Evolutionary conservation across 768 basidiomycete species (phyloP), one percentile per base, ranked within the genome.

Genomic region (Infundibulicybe gibba): DNA sequence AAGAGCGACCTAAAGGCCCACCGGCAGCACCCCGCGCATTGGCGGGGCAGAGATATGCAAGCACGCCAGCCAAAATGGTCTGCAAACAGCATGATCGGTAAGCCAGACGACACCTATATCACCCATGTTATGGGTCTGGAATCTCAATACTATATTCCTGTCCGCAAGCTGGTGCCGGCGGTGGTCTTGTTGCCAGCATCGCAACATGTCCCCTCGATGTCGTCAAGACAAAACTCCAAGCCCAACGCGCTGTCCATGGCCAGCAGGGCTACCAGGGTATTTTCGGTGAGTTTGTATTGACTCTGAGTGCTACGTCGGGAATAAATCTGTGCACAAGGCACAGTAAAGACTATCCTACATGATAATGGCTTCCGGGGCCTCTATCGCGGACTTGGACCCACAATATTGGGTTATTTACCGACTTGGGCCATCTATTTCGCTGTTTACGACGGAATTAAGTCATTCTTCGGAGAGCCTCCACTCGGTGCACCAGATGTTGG

Each of bases 401-500:
- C 97, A 15, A 79, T 99, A 47, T 77, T 94, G 6, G 97, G 97
- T 12, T 98, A 99, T 69, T 80, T 98, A 34, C 97, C 97, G 16
- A 98, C 95, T 2, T 98, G 94, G 97, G 97, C 94, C 19, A 98
- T 98, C 56, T 98, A 97, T 65, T 98, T 98, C 65, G 84, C 93
- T 16, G 92, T 98, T 19, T 98, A 98, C 68, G 97, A 99, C 69
- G 83, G 88, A 49, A 89, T 97, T 68, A 98, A 98, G 75, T 79
- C 78, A 12, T 69, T 74, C 41, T 88, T 92, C 61, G 90, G 91
- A 16, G 82, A 83, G 54, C 70, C 75, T 31, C 80, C 84, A 5
- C 67, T 79, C 15, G 79, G 61, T 49, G 62, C 44, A 43, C 54
- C 44, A 45, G 53, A 43, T 44, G 54, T 55, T 34, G 59, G 44